Evolutionary conservation across 495 filamentous ascomycete species (phyloP), one percentile per base, ranked within the genome.

Genomic region (Penicillium soppii): DNA sequence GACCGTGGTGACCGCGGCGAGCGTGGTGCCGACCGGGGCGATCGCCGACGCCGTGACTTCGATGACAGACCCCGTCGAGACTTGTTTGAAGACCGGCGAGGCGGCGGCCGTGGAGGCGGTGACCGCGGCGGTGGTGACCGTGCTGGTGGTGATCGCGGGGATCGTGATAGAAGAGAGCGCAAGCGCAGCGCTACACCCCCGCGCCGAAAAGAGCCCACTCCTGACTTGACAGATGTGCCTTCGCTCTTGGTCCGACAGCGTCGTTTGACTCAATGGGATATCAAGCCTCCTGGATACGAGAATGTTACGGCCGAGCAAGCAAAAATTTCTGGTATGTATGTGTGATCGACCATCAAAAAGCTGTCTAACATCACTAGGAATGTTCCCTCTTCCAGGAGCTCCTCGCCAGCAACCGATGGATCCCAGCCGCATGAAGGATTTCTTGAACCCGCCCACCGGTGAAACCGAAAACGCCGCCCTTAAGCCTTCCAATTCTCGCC

Each of bases 291-390:
- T 17, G 92, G 94, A 23, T 99, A 99, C 62, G 94, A 97, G 69
- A 96, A 95, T 72, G 94, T 99, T 53, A 97, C 95, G 10, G 95
- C 94, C 20, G 94, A 99, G 68, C 95, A 97, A 66, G 95, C 94
- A 21, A 99, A 99, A 77, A 80, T 99, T 27, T 99, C 94, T n/a
- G 90, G 90, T 80, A 66, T 57, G 16, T 45, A 22, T 36, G 10
- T 15, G 12, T 43, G 1, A 9, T 50, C 2, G 0, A n/a, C 21
- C 43, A 22, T 16, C 5, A 6, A 41, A 12, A 30, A 27, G 36
- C 23, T 51, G n/a, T 45, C 50, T 63, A 41, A 58, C 39, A 35
- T 29, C 36, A 47, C 25, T 32, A 81, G 85, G 85, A 72, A 96
- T 97, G 94, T 99, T 99, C 76, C 92, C 94, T 50, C 83, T 99